phyloP scores from a whole-genome alignment of 371 early-diverging fungal species.

The Choanephora cucurbitarum region DNA sequence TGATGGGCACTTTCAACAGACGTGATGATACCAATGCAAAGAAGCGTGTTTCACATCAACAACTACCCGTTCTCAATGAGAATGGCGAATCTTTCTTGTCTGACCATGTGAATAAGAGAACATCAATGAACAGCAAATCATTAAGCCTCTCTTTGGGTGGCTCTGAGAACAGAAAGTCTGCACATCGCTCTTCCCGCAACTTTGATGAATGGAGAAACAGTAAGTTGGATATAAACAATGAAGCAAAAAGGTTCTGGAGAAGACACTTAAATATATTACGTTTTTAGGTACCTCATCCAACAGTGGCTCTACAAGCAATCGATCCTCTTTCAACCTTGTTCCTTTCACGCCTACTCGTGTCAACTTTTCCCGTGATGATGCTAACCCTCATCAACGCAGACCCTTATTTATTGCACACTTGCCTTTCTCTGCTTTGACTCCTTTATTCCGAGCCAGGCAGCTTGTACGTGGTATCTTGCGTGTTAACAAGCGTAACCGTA shows the following conservation, averaged over 20 bases:
- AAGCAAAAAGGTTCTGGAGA: constrained; percentile 44
- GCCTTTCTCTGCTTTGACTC: constrained; percentile 58
- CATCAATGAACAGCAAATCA: constrained; percentile 14
- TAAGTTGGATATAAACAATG: constrained; percentile 28
- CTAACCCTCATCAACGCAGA: constrained; percentile 58
- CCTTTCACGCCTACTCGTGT: constrained; percentile 58
- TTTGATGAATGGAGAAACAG: constrained; percentile 43
- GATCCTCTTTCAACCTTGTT: constrained; percentile 26
- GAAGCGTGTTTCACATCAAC: constrained; percentile 1
- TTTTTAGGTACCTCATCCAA: neutral
- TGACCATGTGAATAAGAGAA: constrained; percentile 1
- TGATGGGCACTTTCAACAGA: constrained; percentile 47
- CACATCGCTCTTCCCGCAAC: constrained; percentile 38
- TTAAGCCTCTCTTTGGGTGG: constrained; percentile 15
- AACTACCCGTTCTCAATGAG: neutral
- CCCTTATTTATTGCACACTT: constrained; percentile 61
- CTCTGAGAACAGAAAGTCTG: constrained; percentile 25
- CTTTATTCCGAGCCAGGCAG: constrained; percentile 49
- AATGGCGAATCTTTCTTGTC: constrained; percentile 19
- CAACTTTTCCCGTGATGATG: constrained; percentile 54
- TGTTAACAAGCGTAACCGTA: constrained; percentile 81
- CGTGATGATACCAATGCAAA: neutral
- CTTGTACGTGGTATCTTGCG: constrained; percentile 73
- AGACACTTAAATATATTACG: neutral
- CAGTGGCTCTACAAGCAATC: neutral